A percentile compares a stretch with the other conserved stretches of the same genome.
These are phyloP conservation scores for Helicostylum pulchrum DNA, from an alignment of 192 early-diverging fungal species.

Conservation along the genomic window DNA sequence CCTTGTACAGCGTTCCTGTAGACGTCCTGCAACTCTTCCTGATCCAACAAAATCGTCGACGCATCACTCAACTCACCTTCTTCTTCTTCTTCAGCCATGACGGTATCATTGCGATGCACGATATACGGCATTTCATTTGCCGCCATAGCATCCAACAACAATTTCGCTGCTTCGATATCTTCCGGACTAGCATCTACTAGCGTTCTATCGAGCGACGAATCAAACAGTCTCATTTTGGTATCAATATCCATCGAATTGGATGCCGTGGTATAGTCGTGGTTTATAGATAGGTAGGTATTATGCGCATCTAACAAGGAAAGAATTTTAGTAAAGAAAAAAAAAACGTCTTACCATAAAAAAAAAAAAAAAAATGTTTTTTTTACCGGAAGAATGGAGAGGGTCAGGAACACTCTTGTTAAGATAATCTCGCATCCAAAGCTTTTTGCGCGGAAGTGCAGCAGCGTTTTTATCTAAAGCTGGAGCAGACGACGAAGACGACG, in stretches of 20 bases:
- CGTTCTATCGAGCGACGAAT: background rate
- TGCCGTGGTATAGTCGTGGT: background rate
- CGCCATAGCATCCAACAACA: too few species aligned
- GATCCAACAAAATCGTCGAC: slow-evolving; percentile 8
- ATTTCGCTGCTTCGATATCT: too few species aligned
- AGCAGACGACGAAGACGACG: too few species aligned
- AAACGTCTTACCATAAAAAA: too few species aligned
- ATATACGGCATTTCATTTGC: too few species aligned
- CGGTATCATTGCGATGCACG: background rate
- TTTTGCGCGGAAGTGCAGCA: slow-evolving; percentile 1
- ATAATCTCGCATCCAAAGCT: slow-evolving; percentile 9
- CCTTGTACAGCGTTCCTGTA: background rate
- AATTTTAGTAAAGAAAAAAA: too few species aligned
- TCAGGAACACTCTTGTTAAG: background rate
- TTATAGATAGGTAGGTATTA: background rate
- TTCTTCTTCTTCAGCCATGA: background rate
- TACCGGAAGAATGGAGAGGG: background rate
- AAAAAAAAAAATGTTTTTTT: background rate
- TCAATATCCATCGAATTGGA: background rate
- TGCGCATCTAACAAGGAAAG: background rate
- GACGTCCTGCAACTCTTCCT: slow-evolving; percentile 5
- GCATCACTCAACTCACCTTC: slow-evolving; percentile 26
- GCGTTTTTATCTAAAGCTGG: background rate
- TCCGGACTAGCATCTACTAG: too few species aligned
- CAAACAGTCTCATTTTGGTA: too few species aligned